These are phyloP conservation scores for Symbiodinium pilosum DNA, from an alignment of 73 alveolate species.

Conservation along the genomic window DNA sequence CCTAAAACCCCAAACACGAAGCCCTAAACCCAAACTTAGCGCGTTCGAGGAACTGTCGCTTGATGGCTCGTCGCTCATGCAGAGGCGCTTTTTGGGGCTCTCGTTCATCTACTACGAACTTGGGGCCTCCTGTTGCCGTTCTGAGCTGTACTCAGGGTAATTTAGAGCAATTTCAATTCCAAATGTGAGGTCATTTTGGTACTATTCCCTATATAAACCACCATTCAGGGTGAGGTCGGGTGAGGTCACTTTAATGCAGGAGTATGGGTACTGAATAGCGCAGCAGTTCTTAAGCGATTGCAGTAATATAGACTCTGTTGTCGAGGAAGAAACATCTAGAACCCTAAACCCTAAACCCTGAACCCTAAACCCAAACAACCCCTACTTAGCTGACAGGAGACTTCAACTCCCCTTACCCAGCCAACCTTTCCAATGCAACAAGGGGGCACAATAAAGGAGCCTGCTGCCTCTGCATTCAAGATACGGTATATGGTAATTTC, in stretches of 20 bases:
- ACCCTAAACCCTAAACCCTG: not conserved
- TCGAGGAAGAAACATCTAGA: no score
- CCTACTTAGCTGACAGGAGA: no score
- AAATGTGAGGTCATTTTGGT: not conserved
- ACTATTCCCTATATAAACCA: no score
- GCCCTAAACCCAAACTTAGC: not conserved
- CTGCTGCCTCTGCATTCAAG: no score
- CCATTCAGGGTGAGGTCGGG: no score
- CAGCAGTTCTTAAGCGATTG: not conserved
- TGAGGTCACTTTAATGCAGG: not conserved
- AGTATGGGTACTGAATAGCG: not conserved
- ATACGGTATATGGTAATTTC: no score
- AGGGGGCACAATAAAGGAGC: no score
- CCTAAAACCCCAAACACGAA: not conserved
- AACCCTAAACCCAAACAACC: not conserved
- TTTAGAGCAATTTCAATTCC: no score
- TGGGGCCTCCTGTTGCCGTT: no score
- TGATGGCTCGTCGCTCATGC: conserved; percentile 42
- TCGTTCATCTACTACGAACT: conserved; percentile 79
- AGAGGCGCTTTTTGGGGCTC: conserved; percentile 80
- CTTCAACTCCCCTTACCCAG: not conserved
- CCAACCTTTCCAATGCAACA: not conserved
- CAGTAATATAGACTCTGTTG: no score
- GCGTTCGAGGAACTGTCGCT: not conserved
- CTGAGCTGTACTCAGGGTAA: no score